Conservation (phyloP, 2,329 filamentous ascomycete species). For the Penicillium occitanis region DNA sequence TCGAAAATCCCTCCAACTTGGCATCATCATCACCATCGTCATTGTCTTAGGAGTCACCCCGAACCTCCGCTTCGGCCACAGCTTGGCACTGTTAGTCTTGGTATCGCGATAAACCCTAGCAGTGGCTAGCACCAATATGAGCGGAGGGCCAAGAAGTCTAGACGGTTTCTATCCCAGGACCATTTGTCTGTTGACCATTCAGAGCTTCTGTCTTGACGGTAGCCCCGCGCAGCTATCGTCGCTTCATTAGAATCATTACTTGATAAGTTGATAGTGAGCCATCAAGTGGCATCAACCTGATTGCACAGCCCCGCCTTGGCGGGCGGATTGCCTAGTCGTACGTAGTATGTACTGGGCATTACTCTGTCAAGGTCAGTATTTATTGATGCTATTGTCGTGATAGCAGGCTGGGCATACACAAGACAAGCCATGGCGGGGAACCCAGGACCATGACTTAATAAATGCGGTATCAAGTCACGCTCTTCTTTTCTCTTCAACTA, state of each 20-base stretch:
- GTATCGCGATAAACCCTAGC: neutral
- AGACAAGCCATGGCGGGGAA: slow-evolving; percentile 4
- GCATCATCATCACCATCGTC: neutral
- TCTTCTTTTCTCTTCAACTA: neutral
- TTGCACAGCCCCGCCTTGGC: slow-evolving; percentile 5
- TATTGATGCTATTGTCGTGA: neutral
- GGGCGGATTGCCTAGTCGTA: neutral
- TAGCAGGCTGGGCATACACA: slow-evolving; percentile 9
- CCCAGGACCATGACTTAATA: neutral
- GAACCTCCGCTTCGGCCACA: neutral
- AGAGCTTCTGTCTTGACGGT: neutral
- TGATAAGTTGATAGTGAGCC: neutral
- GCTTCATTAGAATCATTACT: neutral
- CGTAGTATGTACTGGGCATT: neutral
- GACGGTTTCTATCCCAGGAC: neutral
- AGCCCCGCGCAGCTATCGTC: slow-evolving; percentile 4
- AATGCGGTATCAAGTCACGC: slow-evolving; percentile 1
- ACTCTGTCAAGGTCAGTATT: neutral
- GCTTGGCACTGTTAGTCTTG: neutral
- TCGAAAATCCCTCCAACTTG: neutral
- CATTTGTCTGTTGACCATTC: neutral
- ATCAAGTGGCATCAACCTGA: neutral
- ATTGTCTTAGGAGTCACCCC: neutral
- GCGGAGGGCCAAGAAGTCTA: slow-evolving; percentile 3
- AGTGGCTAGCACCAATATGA: neutral